phyloP scores from a whole-genome alignment of 1,284 basidiomycete species.

The Phenoliferia sp. region DNA sequence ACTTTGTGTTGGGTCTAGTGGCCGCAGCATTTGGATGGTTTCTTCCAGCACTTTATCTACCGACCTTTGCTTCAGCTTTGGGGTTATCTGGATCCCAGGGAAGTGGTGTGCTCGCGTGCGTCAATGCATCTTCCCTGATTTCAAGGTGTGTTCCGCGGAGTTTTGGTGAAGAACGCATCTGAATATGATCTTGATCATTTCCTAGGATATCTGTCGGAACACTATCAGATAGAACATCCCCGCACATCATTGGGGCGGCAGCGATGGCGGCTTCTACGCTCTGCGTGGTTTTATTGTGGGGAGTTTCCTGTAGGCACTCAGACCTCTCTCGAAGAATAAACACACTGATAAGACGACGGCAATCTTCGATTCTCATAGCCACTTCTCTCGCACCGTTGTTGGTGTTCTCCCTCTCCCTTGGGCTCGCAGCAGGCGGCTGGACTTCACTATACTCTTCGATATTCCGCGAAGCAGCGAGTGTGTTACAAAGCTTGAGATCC shows the following conservation, averaged over 20 bases:
- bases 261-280: slow-evolving; percentile 40
- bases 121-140: slow-evolving; percentile 34
- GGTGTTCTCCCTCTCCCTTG: slow-evolving; percentile 43
- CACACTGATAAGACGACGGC: no score
- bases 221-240: slow-evolving; percentile 44
- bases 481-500: no score
- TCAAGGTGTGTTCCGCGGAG: no score
- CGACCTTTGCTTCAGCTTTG: slow-evolving; percentile 13
- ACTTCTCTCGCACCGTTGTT: slow-evolving; percentile 42
- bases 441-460: slow-evolving; percentile 42
- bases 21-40: slow-evolving; percentile 44
- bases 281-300: slow-evolving; percentile 47
- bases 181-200: neutral
- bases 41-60: slow-evolving; percentile 31
- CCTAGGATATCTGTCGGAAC: slow-evolving; percentile 39
- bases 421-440: slow-evolving; percentile 45
- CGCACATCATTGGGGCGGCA: slow-evolving; percentile 42
- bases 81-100: slow-evolving; percentile 6
- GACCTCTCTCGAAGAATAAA: no score
- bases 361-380: slow-evolving; percentile 22
- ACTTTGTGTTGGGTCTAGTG: slow-evolving; percentile 41
- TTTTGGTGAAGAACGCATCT: no score
- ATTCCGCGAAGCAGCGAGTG: neutral
- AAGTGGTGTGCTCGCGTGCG: slow-evolving; percentile 15
- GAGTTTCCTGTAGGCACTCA: slow-evolving; percentile 35